Percentiles rank a stretch among this genome's conserved stretches.
These are phyloP conservation scores for Calonectria hongkongensis DNA, from an alignment of 2,329 filamentous ascomycete species.

Conservation along the genomic window DNA sequence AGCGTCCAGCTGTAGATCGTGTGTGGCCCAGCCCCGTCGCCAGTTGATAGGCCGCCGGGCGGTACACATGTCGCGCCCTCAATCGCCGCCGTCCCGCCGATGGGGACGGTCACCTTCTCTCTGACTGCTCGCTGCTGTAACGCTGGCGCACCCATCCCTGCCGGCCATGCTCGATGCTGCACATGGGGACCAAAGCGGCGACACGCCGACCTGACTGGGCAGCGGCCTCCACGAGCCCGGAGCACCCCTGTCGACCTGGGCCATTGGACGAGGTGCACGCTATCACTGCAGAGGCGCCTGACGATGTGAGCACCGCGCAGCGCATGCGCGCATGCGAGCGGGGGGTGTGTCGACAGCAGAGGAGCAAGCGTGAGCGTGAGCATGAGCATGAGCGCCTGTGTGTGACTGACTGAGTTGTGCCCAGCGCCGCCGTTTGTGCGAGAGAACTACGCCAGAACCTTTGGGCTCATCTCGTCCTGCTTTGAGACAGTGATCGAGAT, in stretches of 20 bases:
- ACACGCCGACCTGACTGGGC: constrained; percentile 17
- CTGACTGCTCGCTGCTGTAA: constrained; percentile 6
- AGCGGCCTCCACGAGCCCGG: constrained; percentile 5
- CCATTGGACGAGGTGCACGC: constrained; percentile 25
- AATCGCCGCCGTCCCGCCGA: constrained; percentile 42
- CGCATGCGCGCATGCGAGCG: constrained; percentile 7
- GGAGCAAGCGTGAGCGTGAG: too few species aligned
- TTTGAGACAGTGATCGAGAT: constrained; percentile 8
- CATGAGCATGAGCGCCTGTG: constrained; percentile 6
- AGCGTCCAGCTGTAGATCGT: constrained; percentile 17
- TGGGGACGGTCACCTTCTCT: constrained; percentile 9
- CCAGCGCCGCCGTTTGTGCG: background rate
- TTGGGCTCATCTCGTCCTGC: background rate
- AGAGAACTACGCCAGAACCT: background rate
- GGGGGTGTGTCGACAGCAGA: background rate
- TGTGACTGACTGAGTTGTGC: constrained; percentile 2
- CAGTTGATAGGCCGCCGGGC: constrained; percentile 52
- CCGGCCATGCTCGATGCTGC: constrained; percentile 20
- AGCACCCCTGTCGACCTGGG: constrained; percentile 15
- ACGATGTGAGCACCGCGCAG: constrained; percentile 37
- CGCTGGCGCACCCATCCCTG: constrained; percentile 26
- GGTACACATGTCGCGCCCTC: constrained; percentile 54
- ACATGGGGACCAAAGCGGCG: constrained; percentile 25
- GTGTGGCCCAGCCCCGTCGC: constrained; percentile 44
- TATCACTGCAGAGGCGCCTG: constrained; percentile 54